Evolutionary conservation across 192 early-diverging fungal genomes (phyloP).

Genomic region (Backusella tarrabulga): DNA sequence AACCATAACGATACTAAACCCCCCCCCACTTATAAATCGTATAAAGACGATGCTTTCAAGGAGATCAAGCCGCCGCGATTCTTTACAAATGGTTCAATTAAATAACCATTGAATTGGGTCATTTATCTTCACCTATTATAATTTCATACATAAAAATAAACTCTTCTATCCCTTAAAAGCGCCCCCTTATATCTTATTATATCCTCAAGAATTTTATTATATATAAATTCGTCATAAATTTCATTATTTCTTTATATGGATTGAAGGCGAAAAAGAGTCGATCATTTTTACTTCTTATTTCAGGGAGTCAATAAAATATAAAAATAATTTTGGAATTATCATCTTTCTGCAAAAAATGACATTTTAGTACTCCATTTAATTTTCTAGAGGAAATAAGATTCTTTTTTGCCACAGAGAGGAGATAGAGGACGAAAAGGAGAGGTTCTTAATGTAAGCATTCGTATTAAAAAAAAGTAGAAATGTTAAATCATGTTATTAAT

Average conservation of each 20-base stretch:
- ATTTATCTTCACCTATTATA: background rate
- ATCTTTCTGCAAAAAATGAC: background rate
- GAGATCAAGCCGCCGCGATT: background rate
- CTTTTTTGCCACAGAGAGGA: background rate
- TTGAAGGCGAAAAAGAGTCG: background rate
- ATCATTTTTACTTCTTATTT: background rate
- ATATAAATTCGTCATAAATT: background rate
- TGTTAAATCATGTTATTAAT: background rate
- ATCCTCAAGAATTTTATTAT: background rate
- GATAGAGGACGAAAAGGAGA: background rate
- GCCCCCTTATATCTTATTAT: background rate
- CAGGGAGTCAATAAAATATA: background rate
- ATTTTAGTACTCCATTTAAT: background rate
- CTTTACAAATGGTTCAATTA: slow-evolving; percentile 13
- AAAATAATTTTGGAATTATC: background rate
- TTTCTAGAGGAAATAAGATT: background rate
- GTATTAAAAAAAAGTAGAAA: background rate
- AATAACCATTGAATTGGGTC: slow-evolving; percentile 4
- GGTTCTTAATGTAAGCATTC: background rate
- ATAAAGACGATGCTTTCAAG: slow-evolving; percentile 22
- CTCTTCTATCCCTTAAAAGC: background rate
- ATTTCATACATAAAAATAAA: background rate
- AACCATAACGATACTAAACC: background rate
- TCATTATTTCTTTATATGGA: background rate
- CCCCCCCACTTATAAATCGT: background rate